Conservation (phyloP, 2,329 filamentous ascomycete genomes). For the Cordyceps javanica region DNA sequence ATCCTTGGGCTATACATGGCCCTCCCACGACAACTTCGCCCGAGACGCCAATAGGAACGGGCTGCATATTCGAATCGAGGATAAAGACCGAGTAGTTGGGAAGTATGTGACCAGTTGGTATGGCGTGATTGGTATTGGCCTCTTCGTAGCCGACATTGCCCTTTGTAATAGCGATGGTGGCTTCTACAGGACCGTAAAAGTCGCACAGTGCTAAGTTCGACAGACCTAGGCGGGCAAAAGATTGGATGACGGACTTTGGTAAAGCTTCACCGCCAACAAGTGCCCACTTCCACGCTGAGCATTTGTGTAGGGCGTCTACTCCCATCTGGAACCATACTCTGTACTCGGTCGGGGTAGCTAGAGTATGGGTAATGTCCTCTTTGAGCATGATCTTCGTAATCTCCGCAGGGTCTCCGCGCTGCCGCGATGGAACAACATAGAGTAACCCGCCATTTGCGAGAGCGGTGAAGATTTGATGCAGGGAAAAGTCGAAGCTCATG, state of each 20-base stretch:
- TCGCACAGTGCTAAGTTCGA: too few relatives aligned
- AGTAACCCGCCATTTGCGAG: constrained; percentile 3
- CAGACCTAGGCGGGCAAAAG: background rate
- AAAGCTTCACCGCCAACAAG: background rate
- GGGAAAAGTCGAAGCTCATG: constrained; percentile 1
- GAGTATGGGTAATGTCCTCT: background rate
- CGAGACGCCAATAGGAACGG: constrained; percentile 14
- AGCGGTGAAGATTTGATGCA: constrained; percentile 2
- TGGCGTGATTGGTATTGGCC: too few relatives aligned
- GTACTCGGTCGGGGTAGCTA: constrained; percentile 10
- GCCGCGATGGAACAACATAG: background rate
- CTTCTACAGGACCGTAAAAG: too few relatives aligned
- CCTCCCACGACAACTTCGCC: constrained; percentile 12
- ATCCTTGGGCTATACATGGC: too few relatives aligned
- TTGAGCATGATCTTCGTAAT: background rate
- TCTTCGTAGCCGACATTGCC: too few relatives aligned
- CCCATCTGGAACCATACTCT: background rate
- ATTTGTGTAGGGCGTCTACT: background rate
- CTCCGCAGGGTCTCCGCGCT: constrained; percentile 3
- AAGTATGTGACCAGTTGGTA: too few relatives aligned
- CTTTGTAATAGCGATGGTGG: too few relatives aligned
- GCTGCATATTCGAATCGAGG: constrained; percentile 24
- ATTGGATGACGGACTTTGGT: background rate
- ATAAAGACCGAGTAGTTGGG: constrained; percentile 26
- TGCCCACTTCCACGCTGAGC: background rate